Conservation (phyloP, 495 filamentous ascomycete species). For the Rhypophila decipiens region DNA sequence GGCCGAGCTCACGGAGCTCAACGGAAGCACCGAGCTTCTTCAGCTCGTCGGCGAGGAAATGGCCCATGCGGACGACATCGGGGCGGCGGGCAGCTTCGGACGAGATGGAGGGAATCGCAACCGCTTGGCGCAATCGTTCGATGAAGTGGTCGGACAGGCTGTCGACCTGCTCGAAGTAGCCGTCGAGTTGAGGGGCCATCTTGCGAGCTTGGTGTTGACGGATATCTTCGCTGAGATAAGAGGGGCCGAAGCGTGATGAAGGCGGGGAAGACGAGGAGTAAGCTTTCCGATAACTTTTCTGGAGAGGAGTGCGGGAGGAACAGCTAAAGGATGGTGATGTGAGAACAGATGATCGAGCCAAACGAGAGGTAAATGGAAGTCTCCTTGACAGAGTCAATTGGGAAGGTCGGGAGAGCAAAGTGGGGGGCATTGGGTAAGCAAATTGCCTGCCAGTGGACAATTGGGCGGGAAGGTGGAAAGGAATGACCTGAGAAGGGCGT, state of each 20-base stretch:
- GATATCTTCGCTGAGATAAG: constrained; percentile 41
- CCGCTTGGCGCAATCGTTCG: constrained; percentile 82
- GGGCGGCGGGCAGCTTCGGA: constrained; percentile 80
- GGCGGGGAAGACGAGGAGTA: background rate
- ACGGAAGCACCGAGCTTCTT: constrained; percentile 77
- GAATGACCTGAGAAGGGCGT: background rate
- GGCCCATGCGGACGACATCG: constrained; percentile 93
- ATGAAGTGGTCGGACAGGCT: constrained; percentile 75
- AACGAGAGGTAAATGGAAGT: background rate
- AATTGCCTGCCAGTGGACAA: too few species aligned
- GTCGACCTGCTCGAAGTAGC: constrained; percentile 88
- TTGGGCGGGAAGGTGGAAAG: background rate
- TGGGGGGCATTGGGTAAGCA: constrained; percentile 39
- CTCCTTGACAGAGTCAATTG: constrained; percentile 10
- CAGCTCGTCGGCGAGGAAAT: constrained; percentile 81
- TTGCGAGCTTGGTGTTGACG: constrained; percentile 50
- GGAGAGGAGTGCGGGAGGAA: background rate
- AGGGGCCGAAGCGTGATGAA: constrained; percentile 11
- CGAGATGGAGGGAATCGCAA: constrained; percentile 93
- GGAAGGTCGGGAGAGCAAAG: constrained; percentile 26
- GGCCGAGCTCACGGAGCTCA: constrained; percentile 74
- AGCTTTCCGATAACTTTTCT: background rate
- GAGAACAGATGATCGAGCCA: background rate
- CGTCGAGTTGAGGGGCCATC: constrained; percentile 80
- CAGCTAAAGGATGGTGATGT: background rate